Evolutionary conservation across 179 eudicot species (phyloP), one percentile per base, ranked within the genome.

Genomic region (Pouteria campechiana): DNA sequence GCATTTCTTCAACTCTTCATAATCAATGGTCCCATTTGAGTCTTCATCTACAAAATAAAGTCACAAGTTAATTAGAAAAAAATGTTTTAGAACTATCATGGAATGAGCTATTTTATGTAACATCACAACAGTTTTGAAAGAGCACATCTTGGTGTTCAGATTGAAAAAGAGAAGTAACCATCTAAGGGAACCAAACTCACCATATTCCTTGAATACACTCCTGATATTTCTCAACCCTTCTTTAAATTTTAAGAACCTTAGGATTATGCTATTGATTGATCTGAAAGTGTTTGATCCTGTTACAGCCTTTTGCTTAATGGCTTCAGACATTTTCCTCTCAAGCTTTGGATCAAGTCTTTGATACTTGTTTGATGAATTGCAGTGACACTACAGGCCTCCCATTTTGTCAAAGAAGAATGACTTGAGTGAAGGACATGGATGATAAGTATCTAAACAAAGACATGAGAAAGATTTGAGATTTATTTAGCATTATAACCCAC

Each of bases 171-270:
- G n/a, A n/a, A n/a, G n/a, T n/a, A n/a, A n/a, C n/a, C n/a, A n/a
- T n/a, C n/a, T n/a, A n/a, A n/a, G n/a, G n/a, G n/a, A n/a, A n/a
- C n/a, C n/a, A 21, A 46, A 55, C 86, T 69, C 35, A 78, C 93
- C 87, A 25, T 49, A 79, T 48, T 64, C 54, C 45, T 68, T 52
- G 50, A 83, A 83, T 13, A 69, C 57, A 28, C 47, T 54, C 55
- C 58, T 57, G 20, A 83, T 68, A 46, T 66, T 67, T 52, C 67
- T 67, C 55, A 83, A 32, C 21, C 74, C 80, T 51, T 74, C 70
- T 69, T 63, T 72, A 49, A 83, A 54, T 37, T 54, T 73, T 37
- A 85, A 82, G 50, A 83, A 83, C 67, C 68, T 80, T 74, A 83
- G 24, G 23, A 83, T 80, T 52, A 80, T 41, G 68, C 79, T 55